Percentiles rank a stretch among this genome's conserved stretches.
phyloP scores from a whole-genome alignment of 2,329 filamentous ascomycete species.

The Byssoonygena ceratinophila region DNA sequence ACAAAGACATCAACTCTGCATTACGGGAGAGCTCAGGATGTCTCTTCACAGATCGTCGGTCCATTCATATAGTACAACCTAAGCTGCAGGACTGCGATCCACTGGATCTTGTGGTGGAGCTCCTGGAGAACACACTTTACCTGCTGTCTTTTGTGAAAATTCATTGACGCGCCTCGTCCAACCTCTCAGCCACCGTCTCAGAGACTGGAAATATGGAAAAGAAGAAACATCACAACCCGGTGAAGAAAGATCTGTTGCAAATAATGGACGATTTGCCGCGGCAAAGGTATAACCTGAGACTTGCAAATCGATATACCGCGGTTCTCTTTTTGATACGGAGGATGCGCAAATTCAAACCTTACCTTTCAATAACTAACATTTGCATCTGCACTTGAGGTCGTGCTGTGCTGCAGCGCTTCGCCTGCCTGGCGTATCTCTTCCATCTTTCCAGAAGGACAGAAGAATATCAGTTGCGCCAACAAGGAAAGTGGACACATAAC shows the following conservation, averaged over 20 bases:
- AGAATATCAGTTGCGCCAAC: background rate
- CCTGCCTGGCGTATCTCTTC: background rate
- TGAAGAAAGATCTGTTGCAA: conserved; percentile 1
- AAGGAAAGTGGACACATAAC: background rate
- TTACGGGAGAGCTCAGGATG: background rate
- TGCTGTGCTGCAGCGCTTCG: background rate
- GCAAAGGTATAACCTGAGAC: background rate
- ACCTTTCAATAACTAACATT: background rate
- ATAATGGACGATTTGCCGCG: background rate
- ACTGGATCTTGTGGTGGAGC: conserved; percentile 1
- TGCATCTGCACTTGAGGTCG: background rate
- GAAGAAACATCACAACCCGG: conserved; percentile 7
- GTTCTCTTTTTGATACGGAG: background rate
- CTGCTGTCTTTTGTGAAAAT: background rate
- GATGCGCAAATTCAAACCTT: background rate
- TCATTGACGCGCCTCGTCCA: conserved; percentile 2
- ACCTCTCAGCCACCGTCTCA: conserved; percentile 3
- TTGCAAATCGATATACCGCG: background rate
- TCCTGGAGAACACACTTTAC: background rate
- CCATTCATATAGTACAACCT: background rate
- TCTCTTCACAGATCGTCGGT: conserved; percentile 1
- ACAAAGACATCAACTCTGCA: conserved; percentile 5
- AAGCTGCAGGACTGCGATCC: conserved; percentile 4
- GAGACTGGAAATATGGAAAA: background rate
- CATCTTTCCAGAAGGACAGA: conserved; percentile 2